These are phyloP conservation scores for Fusarium pseudocircinatum DNA, from an alignment of 2,329 filamentous ascomycete species.

Conservation along the genomic window DNA sequence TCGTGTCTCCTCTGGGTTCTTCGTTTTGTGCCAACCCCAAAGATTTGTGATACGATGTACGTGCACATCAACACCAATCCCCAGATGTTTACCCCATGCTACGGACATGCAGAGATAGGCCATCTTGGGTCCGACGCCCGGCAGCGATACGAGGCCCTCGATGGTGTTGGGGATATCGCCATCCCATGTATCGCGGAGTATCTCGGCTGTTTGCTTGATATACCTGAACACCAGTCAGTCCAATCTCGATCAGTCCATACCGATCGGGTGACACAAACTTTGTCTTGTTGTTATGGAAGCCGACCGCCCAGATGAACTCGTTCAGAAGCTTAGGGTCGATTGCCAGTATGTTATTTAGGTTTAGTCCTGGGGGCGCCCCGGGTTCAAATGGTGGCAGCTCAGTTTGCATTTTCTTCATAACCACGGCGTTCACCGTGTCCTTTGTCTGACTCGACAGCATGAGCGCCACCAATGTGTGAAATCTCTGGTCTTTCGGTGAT, in stretches of 20 bases:
- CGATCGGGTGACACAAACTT: conserved; percentile 52
- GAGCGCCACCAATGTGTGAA: conserved; percentile 86
- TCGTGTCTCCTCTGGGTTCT: conserved; percentile 84
- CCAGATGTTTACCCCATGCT: conserved; percentile 66
- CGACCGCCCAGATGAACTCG: conserved; percentile 81
- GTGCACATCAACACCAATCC: conserved; percentile 94
- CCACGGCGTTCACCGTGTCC: conserved; percentile 87
- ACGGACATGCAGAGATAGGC: conserved; percentile 86
- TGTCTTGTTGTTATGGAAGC: conserved; percentile 96
- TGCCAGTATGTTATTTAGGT: conserved; percentile 79
- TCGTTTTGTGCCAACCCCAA: conserved; percentile 90
- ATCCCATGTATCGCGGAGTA: conserved; percentile 74
- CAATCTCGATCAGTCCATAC: background rate
- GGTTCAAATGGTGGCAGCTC: conserved; percentile 67
- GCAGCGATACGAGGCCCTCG: conserved; percentile 77
- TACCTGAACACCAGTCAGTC: conserved; percentile 51
- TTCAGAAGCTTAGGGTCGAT: conserved; percentile 74
- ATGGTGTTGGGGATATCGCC: conserved; percentile 85
- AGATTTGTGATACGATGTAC: conserved; percentile 95
- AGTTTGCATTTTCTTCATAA: conserved; percentile 81
- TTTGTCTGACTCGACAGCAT: conserved; percentile 96
- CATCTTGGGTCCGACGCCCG: conserved; percentile 95
- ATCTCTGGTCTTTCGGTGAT: conserved; percentile 69
- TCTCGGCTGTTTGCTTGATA: conserved; percentile 78
- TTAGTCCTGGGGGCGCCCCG: conserved; percentile 66